Evolutionary conservation across 1,284 basidiomycete genomes (phyloP).

Genomic region (Neonothopanus nambi): DNA sequence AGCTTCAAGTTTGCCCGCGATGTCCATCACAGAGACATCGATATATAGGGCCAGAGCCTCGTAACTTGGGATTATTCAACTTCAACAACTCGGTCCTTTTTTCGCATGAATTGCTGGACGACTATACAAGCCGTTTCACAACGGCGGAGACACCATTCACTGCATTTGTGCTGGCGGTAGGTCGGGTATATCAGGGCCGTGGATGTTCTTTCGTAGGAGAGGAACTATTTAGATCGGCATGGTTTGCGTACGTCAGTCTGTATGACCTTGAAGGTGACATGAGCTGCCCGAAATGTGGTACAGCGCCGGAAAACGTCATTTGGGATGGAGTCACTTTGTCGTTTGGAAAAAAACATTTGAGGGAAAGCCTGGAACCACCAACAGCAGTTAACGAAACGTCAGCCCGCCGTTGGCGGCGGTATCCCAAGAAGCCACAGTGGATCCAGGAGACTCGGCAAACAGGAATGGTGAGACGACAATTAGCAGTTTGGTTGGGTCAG

Average conservation of each 20-base stretch:
- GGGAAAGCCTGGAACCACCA: conserved; percentile 19
- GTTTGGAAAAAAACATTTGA: conserved; percentile 21
- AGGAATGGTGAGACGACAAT: background rate
- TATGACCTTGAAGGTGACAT: conserved; percentile 19
- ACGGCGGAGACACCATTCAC: conserved; percentile 12
- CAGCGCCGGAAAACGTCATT: conserved; percentile 22
- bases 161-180: background rate
- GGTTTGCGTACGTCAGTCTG: conserved; percentile 26
- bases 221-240: conserved; percentile 5
- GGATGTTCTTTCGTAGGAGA: background rate
- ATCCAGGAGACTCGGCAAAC: too few relatives aligned
- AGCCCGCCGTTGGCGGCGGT: background rate
- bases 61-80: conserved; percentile 16
- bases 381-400: conserved; percentile 6
- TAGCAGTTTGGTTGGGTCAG: background rate
- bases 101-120: conserved; percentile 10
- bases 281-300: conserved; percentile 22
- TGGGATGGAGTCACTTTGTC: conserved; percentile 28
- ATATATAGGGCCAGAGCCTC: conserved; percentile 20
- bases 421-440: background rate
- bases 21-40: conserved; percentile 1
- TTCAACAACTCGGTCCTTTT: conserved; percentile 10
- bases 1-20: background rate
- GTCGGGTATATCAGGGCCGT: background rate
- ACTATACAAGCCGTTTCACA: conserved; percentile 9